Evolutionary conservation across 768 basidiomycete genomes (phyloP), one percentile per base, ranked within the genome.

Genomic region (Tylopilus felleus): DNA sequence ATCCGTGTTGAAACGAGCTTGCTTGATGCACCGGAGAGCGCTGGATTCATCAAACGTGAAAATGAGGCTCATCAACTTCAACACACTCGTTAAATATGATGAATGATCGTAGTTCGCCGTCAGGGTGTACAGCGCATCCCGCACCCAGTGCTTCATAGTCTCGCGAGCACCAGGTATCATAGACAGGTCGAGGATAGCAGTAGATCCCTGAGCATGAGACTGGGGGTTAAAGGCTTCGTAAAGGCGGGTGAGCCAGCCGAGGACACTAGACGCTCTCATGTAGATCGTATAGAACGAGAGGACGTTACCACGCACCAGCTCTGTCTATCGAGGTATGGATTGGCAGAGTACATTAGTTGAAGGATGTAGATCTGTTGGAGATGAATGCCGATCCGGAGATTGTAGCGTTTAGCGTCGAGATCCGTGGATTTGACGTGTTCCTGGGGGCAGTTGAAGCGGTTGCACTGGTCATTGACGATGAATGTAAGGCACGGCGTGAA

Each of bases 201-300:
- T 49, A 0, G 77, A 74, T 5, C 84, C 86, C 41, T 83, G 69
- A n/a, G 64, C 51, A 51, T 77, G 67, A 45, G 65, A 72, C 1
- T 77, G 63, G 3, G 85, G 84, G 54, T 76, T 72, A 7, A 85
- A 47, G 1, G 76, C 73, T n/a, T 80, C 77, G 49, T 83, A 78
- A 0, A 86, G 65, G 25, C 67, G 72, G 4, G 57, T 60, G 8
- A 84, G 65, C 77, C 13, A 82, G 17, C 45, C 14, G 1, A 60
- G 47, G 17, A 49, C 23, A 2, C 59, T 60, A 53, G 23, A 25
- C 2, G 1, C 8, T 23, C 33, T n/a, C n/a, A 8, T 13, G 12
- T 27, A 13, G 21, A 38, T n/a, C 1, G 3, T 4, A 2, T n/a
- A 13, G 13, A 17, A 2, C 21, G 19, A 23, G 6, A 4, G 16